Evolutionary conservation across 1,139 yeast species (phyloP).

Genomic region (Ogataea hybrid): DNA sequence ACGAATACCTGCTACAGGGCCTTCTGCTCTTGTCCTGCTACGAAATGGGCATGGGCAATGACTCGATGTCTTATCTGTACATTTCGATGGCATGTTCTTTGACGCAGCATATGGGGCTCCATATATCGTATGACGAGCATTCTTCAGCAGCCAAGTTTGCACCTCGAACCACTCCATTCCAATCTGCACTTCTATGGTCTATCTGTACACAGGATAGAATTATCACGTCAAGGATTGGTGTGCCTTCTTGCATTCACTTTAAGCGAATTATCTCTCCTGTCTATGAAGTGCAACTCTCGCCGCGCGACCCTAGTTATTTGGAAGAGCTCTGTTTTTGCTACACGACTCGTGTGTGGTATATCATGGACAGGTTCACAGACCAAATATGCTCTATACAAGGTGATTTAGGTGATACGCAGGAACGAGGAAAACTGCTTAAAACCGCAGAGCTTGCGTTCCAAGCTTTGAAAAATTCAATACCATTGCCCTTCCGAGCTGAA

Average conservation of each 20-base stretch:
- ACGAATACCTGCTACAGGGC: constrained; percentile 25
- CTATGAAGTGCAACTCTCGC: constrained; percentile 21
- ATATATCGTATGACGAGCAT: constrained; percentile 30
- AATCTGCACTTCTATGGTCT: constrained; percentile 30
- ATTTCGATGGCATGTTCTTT: constrained; percentile 31
- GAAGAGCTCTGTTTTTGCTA: constrained; percentile 29
- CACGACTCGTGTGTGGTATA: constrained; percentile 29
- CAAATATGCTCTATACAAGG: constrained; percentile 31
- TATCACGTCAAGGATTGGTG: constrained; percentile 25
- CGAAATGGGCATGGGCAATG: constrained; percentile 29
- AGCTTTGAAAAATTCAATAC: constrained; percentile 24
- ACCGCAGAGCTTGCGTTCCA: constrained; percentile 25
- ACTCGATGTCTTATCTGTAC: constrained; percentile 30
- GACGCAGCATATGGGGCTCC: constrained; percentile 33
- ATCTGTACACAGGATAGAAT: constrained; percentile 30
- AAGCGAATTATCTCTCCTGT: constrained; percentile 31
- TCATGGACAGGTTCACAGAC: constrained; percentile 30
- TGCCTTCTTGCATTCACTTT: constrained; percentile 32
- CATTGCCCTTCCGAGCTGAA: constrained; percentile 11
- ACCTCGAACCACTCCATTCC: constrained; percentile 28
- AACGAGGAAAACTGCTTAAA: constrained; percentile 22
- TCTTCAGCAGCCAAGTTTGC: constrained; percentile 23
- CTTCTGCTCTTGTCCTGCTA: constrained; percentile 29
- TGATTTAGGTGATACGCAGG: constrained; percentile 31
- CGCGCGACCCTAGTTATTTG: constrained; percentile 13